Percentiles rank a stretch among this genome's conserved stretches.
These are phyloP conservation scores for Kalmusia sp. DNA, from an alignment of 2,329 filamentous ascomycete genomes.

Conservation along the genomic window DNA sequence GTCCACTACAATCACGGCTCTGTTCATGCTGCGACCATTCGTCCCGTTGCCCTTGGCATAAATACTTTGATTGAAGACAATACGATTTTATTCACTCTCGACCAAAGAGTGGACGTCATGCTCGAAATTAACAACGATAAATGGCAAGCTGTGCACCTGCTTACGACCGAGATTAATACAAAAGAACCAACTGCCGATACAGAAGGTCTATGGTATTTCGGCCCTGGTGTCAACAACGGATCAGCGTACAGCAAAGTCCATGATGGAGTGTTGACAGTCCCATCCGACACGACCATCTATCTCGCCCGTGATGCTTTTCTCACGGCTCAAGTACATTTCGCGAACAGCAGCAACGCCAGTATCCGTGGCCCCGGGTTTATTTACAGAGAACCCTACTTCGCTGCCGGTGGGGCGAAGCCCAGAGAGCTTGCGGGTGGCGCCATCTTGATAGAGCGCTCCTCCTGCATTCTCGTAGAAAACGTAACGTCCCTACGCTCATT, in stretches of 20 bases:
- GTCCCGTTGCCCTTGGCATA: no score
- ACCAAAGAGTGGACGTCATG: neutral
- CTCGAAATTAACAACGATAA: slow-evolving; percentile 5
- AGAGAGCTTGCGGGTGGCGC: neutral
- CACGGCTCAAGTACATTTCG: neutral
- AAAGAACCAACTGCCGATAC: neutral
- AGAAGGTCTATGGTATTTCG: slow-evolving; percentile 1
- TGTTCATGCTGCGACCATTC: no score
- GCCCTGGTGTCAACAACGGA: slow-evolving; percentile 2
- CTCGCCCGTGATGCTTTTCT: slow-evolving; percentile 3
- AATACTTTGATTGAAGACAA: neutral
- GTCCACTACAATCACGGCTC: no score
- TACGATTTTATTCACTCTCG: neutral
- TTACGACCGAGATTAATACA: neutral
- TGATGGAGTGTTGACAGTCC: neutral
- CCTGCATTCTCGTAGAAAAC: neutral
- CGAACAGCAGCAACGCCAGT: neutral
- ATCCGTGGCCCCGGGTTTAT: no score
- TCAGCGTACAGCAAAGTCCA: neutral
- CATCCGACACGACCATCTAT: slow-evolving; percentile 2
- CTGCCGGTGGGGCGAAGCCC: neutral
- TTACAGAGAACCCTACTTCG: neutral
- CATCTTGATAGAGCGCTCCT: neutral
- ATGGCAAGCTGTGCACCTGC: neutral
- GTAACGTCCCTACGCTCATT: slow-evolving; percentile 2